phyloP scores from a whole-genome alignment of 169 alveolate genomes.

The Plasmodium coatneyi region DNA sequence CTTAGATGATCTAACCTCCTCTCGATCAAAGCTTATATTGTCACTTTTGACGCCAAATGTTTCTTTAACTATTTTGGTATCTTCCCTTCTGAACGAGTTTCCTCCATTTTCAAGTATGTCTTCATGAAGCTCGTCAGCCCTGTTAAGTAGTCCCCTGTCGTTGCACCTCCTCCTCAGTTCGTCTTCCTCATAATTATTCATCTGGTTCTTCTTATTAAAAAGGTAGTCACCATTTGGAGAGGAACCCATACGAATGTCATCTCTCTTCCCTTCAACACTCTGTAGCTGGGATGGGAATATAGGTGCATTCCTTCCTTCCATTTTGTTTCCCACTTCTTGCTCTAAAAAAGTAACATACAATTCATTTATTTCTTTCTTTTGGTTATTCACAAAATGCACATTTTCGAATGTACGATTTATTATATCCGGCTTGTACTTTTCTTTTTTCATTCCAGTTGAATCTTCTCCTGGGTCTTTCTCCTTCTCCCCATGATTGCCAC shows the following conservation, averaged over 20 bases:
- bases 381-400: neutral
- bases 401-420: neutral
- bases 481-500: neutral
- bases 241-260: neutral
- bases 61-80: constrained; percentile 7
- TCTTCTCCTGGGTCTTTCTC: neutral
- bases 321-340: neutral
- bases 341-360: neutral
- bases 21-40: neutral
- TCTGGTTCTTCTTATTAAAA: neutral
- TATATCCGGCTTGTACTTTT: neutral
- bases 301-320: neutral
- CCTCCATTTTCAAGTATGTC: neutral
- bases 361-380: neutral
- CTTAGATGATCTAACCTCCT: constrained; percentile 1
- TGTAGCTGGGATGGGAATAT: neutral
- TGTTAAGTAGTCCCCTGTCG: neutral
- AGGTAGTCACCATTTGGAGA: neutral
- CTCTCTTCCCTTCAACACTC: neutral
- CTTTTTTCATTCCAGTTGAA: neutral
- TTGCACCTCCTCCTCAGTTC: neutral
- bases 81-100: constrained; percentile 19
- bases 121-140: neutral
- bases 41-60: constrained; percentile 4
- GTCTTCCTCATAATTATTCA: constrained; percentile 2